Evolutionary conservation across 441 rosid species (phyloP).

Genomic region (Aquilaria agallochum): DNA sequence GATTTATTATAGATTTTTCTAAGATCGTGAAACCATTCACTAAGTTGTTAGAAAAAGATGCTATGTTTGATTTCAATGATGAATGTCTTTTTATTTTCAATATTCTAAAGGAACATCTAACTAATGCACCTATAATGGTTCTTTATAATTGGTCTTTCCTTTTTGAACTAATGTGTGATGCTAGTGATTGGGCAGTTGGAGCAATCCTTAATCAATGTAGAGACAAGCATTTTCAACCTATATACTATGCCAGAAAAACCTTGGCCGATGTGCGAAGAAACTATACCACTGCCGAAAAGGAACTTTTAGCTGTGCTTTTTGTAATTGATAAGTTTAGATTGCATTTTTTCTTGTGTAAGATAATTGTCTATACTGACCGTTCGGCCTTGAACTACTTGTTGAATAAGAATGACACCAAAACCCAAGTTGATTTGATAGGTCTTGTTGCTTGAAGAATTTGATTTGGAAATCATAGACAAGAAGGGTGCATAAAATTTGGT

Average conservation of each 20-base stretch:
- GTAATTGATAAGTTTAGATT: neutral
- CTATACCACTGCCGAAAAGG: neutral
- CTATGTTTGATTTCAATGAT: neutral
- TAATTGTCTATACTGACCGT: neutral
- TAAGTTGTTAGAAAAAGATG: neutral
- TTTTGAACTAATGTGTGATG: slow-evolving; percentile 7
- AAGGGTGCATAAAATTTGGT: no score
- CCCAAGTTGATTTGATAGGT: no score
- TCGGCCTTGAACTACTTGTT: neutral
- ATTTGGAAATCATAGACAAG: no score
- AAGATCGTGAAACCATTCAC: no score
- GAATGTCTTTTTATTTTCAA: no score
- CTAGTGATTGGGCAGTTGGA: neutral
- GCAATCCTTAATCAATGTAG: neutral
- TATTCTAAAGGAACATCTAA: no score
- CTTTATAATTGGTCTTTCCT: neutral
- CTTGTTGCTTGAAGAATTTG: no score
- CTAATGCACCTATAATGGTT: neutral
- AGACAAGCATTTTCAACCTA: neutral
- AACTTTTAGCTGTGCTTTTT: neutral
- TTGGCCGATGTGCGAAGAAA: neutral
- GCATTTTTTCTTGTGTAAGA: no score
- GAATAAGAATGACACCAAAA: neutral
- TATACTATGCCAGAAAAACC: neutral
- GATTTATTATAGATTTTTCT: no score